phyloP scores from a whole-genome alignment of 2,329 filamentous ascomycete species.

The Tolypocladium nubicola region DNA sequence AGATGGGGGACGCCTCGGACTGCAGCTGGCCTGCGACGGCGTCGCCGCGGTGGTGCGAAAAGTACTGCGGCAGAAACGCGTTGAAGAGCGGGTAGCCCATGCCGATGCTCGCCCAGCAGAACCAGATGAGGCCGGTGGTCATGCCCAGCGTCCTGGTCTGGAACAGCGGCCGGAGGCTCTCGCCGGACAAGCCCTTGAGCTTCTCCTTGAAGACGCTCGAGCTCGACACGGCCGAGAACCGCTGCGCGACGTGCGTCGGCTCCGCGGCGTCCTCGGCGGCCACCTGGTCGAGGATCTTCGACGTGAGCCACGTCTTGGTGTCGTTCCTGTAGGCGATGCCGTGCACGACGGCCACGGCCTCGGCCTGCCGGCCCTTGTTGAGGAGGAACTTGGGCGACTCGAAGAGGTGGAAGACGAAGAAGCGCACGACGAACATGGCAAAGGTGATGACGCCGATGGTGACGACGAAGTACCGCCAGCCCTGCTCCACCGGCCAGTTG shows the following conservation, averaged over 20 bases:
- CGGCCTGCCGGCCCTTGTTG: slow-evolving; percentile 62
- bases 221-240: slow-evolving; percentile 11
- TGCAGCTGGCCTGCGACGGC: slow-evolving; percentile 12
- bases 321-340: slow-evolving; percentile 65
- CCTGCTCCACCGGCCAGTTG: slow-evolving; percentile 55
- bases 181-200: slow-evolving; percentile 54
- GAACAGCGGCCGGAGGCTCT: slow-evolving; percentile 58
- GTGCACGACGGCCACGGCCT: slow-evolving; percentile 72
- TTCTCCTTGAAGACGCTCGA: slow-evolving; percentile 42
- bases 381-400: slow-evolving; percentile 82
- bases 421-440: slow-evolving; percentile 66
- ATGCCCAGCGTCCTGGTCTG: slow-evolving; percentile 38
- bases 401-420: slow-evolving; percentile 70
- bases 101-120: slow-evolving; percentile 73
- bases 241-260: slow-evolving; percentile 8
- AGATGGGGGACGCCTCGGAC: slow-evolving; percentile 25
- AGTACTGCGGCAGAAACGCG: slow-evolving; percentile 80
- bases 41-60: slow-evolving; percentile 44
- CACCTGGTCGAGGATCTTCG: slow-evolving; percentile 52
- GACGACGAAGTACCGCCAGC: slow-evolving; percentile 66
- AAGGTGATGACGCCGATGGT: slow-evolving; percentile 65
- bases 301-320: slow-evolving; percentile 64
- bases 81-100: slow-evolving; percentile 87
- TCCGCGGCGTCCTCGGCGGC: slow-evolving; percentile 30
- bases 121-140: slow-evolving; percentile 54